Evolutionary conservation across 106 monocot genomes (phyloP), one percentile per base, ranked within the genome.

Genomic region (Dendrobium catenatum): DNA sequence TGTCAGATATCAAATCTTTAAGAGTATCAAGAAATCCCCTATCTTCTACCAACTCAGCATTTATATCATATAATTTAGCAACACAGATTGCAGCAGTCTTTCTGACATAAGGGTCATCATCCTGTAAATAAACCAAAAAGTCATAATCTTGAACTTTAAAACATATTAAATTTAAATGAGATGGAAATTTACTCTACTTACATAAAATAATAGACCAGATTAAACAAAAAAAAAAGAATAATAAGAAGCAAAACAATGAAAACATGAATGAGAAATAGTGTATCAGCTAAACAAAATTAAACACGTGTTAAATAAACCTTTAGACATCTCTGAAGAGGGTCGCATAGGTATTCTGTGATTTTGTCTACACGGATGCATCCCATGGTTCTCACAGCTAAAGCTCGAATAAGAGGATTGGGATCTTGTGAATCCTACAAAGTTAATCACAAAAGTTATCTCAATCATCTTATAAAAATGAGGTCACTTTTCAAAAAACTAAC

Each of bases 331-430:
- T 99, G 95, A 83, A 99, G 95, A 27, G 99, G 99, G 82, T 99
- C 99, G 85, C 95, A 95, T 6, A 99, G 85, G 79, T 99, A 95
- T 79, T 99, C 99, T 59, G 99, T 99, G 77, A 99, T 99, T 88
- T 99, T 99, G 79, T 99, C 99, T 42, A 99, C 99, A 81, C 93
- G 99, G 81, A 99, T 99, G 83, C 99, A 99, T 22, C 95, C 95
- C 99, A 99, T 99, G 54, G 99, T 99, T 80, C 99, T 86, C 66
- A 99, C 95, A 82, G 99, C 99, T 77, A 99, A 90, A 59, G 99
- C 99, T 86, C 95, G 95, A 86, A 99, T 95, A 72, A 99, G 77
- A 78, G 99, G 99, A 91, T 99, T 99, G 41, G 91, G 90, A 88
- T 95, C 99, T 91, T 95, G 99, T 46, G 99, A 99, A 82, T 99